Evolutionary conservation across 768 basidiomycete genomes (phyloP).

Genomic region (Leccinellum luteum): DNA sequence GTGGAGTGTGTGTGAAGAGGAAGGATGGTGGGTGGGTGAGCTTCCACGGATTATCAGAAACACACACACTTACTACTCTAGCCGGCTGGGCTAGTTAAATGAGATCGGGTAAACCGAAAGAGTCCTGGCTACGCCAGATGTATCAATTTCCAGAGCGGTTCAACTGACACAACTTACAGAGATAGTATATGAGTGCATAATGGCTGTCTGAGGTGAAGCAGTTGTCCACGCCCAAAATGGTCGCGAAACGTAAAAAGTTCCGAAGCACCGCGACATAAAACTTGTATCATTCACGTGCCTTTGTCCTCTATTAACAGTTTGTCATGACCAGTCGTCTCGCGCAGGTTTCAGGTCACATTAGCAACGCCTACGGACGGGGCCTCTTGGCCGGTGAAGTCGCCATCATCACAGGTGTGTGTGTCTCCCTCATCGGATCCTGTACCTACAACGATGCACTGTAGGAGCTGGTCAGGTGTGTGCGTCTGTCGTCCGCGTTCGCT

Average conservation of each 20-base stretch:
- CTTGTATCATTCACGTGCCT: not conserved
- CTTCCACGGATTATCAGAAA: not conserved
- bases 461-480: constrained; percentile 70
- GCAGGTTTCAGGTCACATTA: constrained; percentile 70
- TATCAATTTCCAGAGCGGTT: not conserved
- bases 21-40: not conserved
- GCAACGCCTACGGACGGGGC: constrained; percentile 49
- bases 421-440: not conserved
- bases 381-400: constrained; percentile 76
- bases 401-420: constrained; percentile 72
- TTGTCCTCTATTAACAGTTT: not conserved
- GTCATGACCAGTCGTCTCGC: constrained; percentile 53
- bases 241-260: not conserved
- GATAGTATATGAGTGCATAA: no score
- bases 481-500: not conserved
- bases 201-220: not conserved
- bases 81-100: constrained; percentile 11
- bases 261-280: not conserved
- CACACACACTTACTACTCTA: not conserved
- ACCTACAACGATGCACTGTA: constrained; percentile 22
- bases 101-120: not conserved
- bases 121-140: not conserved
- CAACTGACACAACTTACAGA: no score
- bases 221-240: not conserved
- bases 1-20: not conserved